phyloP scores from a whole-genome alignment of 345 rosid species.

The Bruguiera gymnorhiza region DNA sequence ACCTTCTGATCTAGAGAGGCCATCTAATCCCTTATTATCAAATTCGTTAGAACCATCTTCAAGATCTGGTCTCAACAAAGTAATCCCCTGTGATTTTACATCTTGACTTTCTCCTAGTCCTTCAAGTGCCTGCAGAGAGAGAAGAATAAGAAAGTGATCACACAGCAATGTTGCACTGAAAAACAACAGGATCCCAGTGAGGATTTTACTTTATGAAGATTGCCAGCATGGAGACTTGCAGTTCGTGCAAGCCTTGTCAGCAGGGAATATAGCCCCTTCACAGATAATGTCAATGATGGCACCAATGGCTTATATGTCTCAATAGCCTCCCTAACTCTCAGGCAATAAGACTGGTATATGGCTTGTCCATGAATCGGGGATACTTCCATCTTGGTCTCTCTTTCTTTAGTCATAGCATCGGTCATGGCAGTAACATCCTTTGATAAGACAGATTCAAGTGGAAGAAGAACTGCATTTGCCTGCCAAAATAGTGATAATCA shows the following conservation, averaged over 20 bases:
- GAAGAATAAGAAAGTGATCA: conserved; percentile 7
- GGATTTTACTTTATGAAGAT: conserved; percentile 67
- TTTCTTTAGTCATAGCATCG: conserved; percentile 68
- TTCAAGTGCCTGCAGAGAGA: conserved; percentile 55
- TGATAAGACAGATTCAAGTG: conserved; percentile 68
- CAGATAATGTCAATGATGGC: conserved; percentile 53
- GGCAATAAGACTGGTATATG: conserved; percentile 76
- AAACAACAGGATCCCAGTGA: conserved; percentile 9
- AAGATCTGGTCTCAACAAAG: conserved; percentile 49
- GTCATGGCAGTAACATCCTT: conserved; percentile 86
- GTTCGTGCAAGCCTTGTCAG: conserved; percentile 71
- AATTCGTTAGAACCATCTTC: conserved; percentile 39
- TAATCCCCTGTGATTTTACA: conserved; percentile 51
- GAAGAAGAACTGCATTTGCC: conserved; percentile 77
- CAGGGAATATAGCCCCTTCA: conserved; percentile 59
- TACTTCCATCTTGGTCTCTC: conserved; percentile 73
- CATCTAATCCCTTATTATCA: conserved; percentile 40
- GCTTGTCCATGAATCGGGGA: conserved; percentile 89
- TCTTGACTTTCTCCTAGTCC: conserved; percentile 70
- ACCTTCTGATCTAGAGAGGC: conserved; percentile 40
- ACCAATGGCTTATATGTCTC: conserved; percentile 58
- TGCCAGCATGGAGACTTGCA: conserved; percentile 85
- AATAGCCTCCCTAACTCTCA: conserved; percentile 68
- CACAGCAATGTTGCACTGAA: not conserved
- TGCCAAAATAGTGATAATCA: conserved; percentile 27